Evolutionary conservation across 2,329 filamentous ascomycete species (phyloP).

Genomic region (Parasarocladium wereldwijsianum): DNA sequence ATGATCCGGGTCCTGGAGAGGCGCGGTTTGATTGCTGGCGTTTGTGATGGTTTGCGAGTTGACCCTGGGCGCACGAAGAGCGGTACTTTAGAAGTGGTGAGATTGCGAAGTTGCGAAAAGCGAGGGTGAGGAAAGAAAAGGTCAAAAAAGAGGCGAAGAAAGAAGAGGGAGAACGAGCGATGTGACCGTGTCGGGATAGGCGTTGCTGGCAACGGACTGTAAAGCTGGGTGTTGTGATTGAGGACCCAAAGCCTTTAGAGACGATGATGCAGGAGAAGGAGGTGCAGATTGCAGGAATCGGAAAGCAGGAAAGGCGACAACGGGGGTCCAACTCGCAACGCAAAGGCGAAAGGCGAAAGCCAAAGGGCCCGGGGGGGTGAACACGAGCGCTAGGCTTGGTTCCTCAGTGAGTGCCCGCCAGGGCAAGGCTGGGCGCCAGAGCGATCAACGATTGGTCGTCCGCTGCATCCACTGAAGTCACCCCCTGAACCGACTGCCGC

Average conservation of each 20-base stretch:
- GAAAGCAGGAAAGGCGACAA: slow-evolving; percentile 2
- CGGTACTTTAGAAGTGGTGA: neutral
- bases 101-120: neutral
- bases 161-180: no score
- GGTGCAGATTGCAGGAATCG: no score
- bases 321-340: slow-evolving; percentile 2
- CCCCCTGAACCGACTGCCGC: no score
- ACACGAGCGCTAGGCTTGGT: neutral
- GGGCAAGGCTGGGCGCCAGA: no score
- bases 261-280: no score
- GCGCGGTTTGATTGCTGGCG: neutral
- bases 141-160: neutral
- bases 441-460: no score
- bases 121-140: slow-evolving; percentile 1
- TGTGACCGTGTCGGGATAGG: no score
- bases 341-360: slow-evolving; percentile 1
- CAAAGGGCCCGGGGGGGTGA: neutral
- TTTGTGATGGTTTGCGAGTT: neutral
- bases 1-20: neutral
- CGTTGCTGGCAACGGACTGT: no score
- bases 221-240: no score
- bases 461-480: no score
- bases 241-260: no score
- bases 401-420: no score
- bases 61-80: neutral